Base-by-base conservation (phyloP, 805 yeast species). In the Lachancea sp. region DNA sequence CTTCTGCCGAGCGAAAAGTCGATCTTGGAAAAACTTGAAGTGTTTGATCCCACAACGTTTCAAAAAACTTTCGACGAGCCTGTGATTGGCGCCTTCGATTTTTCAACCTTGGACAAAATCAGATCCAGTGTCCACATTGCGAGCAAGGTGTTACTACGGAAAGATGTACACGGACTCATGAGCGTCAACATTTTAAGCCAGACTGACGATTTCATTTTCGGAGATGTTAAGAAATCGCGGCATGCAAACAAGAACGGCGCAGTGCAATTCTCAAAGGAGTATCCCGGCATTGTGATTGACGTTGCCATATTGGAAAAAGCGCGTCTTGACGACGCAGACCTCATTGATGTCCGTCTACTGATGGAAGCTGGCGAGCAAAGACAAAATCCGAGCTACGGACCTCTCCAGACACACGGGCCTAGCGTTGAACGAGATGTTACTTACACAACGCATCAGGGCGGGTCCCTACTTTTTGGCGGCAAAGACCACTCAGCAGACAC, bases 1-100 rank as follows among this genome's bases (percentile, higher is more conserved):
- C 71, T 74, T 9, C 72, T 82, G 38, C 95, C 95, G 0, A 74
- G 72, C 48, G 84, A 77, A 39, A 72, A 74, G 52, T 68, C 78
- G 2, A 75, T 79, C 11, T 60, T 88, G 27, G 91, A 84, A 49
- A 79, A 80, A 36, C 59, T 86, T 26, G 70, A 62, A 34, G 65
- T 70, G 8, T 62, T 61, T 27, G 66, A 62, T 17, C 54, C 59
- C 7, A 59, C 56, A 31, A 51, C 58, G 7, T 51, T 52, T 1
- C 54, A 57, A 13, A 39, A 48, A 13, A 41, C 53, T 15, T 50
- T 57, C 42, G 59, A 57, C 34, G 56, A 52, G 9, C 59, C 67
- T 6, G 59, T 73, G 15, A 63, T 77, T 2, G 72, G 78, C 3
- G 69, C 68, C 49, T 82, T 77, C 58, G 76, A 73, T 48, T 80